A percentile compares a stretch with the other conserved stretches of the same genome.
Conservation (phyloP, 257 asterid species). For the Solanum dulcamara region DNA sequence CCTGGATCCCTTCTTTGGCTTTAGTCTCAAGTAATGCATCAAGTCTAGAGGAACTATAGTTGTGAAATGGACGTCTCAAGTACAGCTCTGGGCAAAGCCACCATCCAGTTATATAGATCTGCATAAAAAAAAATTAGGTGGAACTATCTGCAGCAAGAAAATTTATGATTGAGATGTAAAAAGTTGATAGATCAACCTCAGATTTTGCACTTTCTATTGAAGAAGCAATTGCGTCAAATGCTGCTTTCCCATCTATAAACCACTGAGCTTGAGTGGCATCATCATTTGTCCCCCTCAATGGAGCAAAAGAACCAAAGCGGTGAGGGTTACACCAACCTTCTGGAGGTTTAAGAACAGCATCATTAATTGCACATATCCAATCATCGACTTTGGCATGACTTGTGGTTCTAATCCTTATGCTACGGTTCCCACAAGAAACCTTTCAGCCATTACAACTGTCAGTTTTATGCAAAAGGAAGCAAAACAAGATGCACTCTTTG, state of each 20-base stretch:
- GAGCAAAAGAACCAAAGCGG: constrained; percentile 77
- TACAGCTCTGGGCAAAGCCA: constrained; percentile 97
- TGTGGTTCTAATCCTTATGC: constrained; percentile 51
- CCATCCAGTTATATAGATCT: constrained; percentile 97
- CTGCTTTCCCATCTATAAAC: constrained; percentile 84
- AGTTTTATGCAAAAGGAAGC: background rate
- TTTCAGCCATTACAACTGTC: constrained; percentile 18
- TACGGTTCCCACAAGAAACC: constrained; percentile 65
- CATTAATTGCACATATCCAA: constrained; percentile 77
- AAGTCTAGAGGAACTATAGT: constrained; percentile 60
- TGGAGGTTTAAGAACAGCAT: constrained; percentile 40
- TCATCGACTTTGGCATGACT: constrained; percentile 46
- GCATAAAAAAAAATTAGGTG: constrained; percentile 5
- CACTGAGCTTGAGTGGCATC: constrained; percentile 93
- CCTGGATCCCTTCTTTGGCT: constrained; percentile 96
- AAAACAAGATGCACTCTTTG: background rate
- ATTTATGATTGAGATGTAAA: background rate
- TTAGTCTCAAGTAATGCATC: constrained; percentile 75
- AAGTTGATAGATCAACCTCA: constrained; percentile 43
- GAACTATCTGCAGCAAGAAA: background rate
- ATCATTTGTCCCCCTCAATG: constrained; percentile 64
- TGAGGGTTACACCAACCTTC: constrained; percentile 86
- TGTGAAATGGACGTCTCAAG: constrained; percentile 71
- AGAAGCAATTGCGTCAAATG: constrained; percentile 87
- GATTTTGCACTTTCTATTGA: constrained; percentile 74